Conservation (phyloP, 495 filamentous ascomycete species). For the Recurvomyces mirabilis region DNA sequence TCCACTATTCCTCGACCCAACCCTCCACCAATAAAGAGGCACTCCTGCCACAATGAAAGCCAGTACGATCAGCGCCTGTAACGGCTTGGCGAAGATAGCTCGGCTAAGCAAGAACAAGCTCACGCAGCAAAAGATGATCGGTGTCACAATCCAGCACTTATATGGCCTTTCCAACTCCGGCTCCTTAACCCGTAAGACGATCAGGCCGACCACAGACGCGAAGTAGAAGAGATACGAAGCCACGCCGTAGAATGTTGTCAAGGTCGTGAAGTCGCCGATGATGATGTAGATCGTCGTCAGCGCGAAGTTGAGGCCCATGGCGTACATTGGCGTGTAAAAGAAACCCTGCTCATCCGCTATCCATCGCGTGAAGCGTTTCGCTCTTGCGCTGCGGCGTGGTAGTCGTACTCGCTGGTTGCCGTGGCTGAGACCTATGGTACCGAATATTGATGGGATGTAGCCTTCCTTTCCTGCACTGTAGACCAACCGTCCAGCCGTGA, state of each 20-base stretch:
- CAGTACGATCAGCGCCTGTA: conserved; percentile 77
- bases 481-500: conserved; percentile 82
- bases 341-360: conserved; percentile 32
- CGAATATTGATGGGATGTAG: conserved; percentile 76
- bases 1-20: conserved; percentile 44
- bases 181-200: conserved; percentile 80
- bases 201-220: conserved; percentile 82
- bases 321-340: conserved; percentile 82
- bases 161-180: conserved; percentile 83
- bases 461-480: conserved; percentile 94
- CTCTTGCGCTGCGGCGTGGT: conserved; percentile 13
- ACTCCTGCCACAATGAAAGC: conserved; percentile 73
- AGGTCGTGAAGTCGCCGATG: conserved; percentile 80
- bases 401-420: conserved; percentile 21
- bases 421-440: conserved; percentile 57
- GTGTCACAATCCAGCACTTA: conserved; percentile 89
- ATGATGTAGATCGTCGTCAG: conserved; percentile 66
- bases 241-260: conserved; percentile 93
- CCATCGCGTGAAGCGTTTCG: conserved; percentile 19
- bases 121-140: conserved; percentile 96
- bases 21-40: conserved; percentile 79
- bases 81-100: conserved; percentile 77
- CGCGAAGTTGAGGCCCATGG: conserved; percentile 65
- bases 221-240: conserved; percentile 97
- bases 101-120: conserved; percentile 82